Percentiles rank a stretch among this genome's conserved stretches.
These are phyloP conservation scores for Colletotrichum melonis DNA, from an alignment of 2,329 filamentous ascomycete species.

Conservation along the genomic window DNA sequence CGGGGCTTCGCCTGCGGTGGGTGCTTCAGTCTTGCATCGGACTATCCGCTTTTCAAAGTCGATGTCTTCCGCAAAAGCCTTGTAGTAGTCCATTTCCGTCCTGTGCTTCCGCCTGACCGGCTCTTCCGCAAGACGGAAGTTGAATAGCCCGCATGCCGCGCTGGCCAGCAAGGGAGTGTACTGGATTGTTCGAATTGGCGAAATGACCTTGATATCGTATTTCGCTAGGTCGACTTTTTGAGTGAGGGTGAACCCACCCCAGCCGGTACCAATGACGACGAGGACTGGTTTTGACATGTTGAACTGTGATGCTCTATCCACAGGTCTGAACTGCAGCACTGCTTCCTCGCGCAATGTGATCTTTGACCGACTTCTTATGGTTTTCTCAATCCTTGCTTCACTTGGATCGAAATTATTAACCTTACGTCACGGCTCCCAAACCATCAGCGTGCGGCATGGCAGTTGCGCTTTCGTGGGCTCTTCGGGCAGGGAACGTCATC, in stretches of 20 bases:
- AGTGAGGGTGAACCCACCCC: slow-evolving; percentile 63
- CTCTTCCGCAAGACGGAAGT: slow-evolving; percentile 99
- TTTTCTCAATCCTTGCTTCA: background rate
- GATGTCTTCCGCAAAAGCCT: slow-evolving; percentile 95
- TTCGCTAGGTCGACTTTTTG: slow-evolving; percentile 91
- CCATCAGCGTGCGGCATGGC: background rate
- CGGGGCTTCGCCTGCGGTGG: slow-evolving; percentile 81
- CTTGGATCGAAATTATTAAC: background rate
- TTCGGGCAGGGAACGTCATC: slow-evolving; percentile 26
- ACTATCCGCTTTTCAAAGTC: slow-evolving; percentile 91
- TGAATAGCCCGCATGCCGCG: slow-evolving; percentile 96
- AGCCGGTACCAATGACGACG: slow-evolving; percentile 80
- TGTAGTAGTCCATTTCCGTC: slow-evolving; percentile 97
- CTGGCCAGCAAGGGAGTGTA: slow-evolving; percentile 98
- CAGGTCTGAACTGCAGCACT: background rate
- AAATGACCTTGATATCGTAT: slow-evolving; percentile 98
- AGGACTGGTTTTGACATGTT: slow-evolving; percentile 20
- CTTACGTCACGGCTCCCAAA: slow-evolving; percentile 19
- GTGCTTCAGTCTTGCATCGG: slow-evolving; percentile 90
- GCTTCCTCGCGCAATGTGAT: background rate
- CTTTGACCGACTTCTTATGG: background rate
- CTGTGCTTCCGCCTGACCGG: slow-evolving; percentile 94
- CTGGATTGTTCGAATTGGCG: slow-evolving; percentile 98
- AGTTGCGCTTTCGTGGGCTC: background rate
- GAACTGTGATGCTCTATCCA: background rate